phyloP scores from a whole-genome alignment of 1,139 yeast species.

The Protomyces lactucae-debilis region DNA sequence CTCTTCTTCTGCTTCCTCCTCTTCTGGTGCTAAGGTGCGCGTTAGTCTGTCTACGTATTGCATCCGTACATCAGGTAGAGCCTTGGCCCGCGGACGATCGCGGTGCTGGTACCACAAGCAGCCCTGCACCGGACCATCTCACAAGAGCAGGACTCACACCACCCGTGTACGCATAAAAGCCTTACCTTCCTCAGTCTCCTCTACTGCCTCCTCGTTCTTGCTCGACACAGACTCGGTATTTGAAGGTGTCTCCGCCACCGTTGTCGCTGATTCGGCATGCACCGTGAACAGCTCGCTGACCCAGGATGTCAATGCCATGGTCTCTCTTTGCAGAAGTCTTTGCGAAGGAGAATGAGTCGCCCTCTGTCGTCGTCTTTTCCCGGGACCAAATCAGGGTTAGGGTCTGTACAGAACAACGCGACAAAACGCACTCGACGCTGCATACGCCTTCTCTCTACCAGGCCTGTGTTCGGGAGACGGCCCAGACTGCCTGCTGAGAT shows the following conservation, averaged over 20 bases:
- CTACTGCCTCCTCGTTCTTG: constrained; percentile 1
- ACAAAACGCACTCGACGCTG: background rate
- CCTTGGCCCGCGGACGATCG: no score
- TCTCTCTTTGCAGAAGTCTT: background rate
- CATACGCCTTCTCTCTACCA: no score
- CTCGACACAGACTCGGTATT: constrained; percentile 22
- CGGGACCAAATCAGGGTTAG: background rate
- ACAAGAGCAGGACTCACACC: no score
- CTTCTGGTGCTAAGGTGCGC: background rate
- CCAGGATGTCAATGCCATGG: constrained; percentile 7
- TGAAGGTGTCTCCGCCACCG: constrained; percentile 19
- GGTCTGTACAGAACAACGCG: background rate
- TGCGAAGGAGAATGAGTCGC: background rate
- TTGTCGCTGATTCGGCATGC: constrained; percentile 23
- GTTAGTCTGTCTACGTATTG: no score
- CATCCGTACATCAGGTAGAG: no score
- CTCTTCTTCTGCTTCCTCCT: constrained; percentile 1
- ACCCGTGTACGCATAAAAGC: background rate
- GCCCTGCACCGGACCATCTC: no score
- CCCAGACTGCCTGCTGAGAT: no score
- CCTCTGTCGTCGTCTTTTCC: background rate
- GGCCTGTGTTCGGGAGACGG: no score
- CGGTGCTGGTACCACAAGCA: no score
- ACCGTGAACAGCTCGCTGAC: constrained; percentile 17
- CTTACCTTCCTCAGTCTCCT: background rate